A percentile compares a stretch with the other conserved stretches of the same genome.
These are phyloP conservation scores for Camelina hispida DNA, from an alignment of 345 rosid genomes.

Conservation along the genomic window DNA sequence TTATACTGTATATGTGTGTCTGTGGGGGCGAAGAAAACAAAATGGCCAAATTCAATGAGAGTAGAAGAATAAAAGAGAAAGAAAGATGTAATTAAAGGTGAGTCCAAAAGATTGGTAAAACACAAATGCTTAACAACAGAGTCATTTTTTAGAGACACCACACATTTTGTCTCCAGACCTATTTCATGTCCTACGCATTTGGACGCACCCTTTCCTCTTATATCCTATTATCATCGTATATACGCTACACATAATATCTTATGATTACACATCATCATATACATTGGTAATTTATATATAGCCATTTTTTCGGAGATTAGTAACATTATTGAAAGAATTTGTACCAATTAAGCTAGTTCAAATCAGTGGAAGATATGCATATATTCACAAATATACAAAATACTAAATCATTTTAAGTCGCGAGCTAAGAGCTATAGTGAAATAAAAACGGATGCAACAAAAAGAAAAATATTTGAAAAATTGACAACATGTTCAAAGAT, in stretches of 20 bases:
- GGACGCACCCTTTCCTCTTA: constrained; percentile 20
- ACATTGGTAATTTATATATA: background rate
- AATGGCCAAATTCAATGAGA: background rate
- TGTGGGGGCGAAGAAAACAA: constrained; percentile 17
- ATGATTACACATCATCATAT: background rate
- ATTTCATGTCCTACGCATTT: constrained; percentile 30
- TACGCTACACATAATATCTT: background rate
- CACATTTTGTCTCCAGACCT: constrained; percentile 31
- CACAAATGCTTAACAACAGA: constrained; percentile 37
- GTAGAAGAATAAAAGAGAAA: background rate
- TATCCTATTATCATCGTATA: background rate
- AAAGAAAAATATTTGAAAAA: background rate
- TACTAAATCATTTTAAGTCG: background rate
- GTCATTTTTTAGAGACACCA: constrained; percentile 22
- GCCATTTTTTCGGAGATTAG: background rate
- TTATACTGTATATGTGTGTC: too few relatives aligned
- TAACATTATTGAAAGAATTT: constrained; percentile 4
- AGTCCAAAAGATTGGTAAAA: constrained; percentile 28
- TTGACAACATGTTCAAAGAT: background rate
- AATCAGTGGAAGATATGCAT: background rate
- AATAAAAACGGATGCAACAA: background rate
- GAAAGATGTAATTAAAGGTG: constrained; percentile 4
- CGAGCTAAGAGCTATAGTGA: background rate
- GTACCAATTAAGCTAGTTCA: background rate
- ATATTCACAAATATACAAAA: background rate